These are phyloP conservation scores for Zasmidium citrigriseum DNA, from an alignment of 2,329 filamentous ascomycete species.

Conservation along the genomic window DNA sequence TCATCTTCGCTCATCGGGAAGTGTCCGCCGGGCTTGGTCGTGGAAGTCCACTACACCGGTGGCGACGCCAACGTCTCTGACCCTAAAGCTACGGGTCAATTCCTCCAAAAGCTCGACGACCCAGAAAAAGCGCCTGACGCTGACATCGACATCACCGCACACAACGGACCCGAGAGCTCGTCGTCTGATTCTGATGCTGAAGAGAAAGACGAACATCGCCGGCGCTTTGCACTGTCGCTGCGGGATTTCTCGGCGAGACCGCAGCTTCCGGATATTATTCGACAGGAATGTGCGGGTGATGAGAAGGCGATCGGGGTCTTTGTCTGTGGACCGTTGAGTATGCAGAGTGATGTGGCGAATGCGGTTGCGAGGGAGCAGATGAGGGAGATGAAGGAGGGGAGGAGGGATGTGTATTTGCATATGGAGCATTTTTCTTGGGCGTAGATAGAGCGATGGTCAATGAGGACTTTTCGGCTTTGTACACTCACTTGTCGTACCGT, in stretches of 20 bases:
- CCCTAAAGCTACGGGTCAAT: conserved; percentile 11
- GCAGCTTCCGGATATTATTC: conserved; percentile 31
- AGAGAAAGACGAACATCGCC: conserved; percentile 13
- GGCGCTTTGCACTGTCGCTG: conserved; percentile 2
- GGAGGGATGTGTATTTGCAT: conserved; percentile 46
- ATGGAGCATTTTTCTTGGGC: conserved; percentile 52
- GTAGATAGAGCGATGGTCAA: too few species aligned
- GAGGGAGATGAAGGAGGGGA: conserved; percentile 35
- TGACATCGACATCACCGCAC: not conserved
- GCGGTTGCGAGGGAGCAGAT: conserved; percentile 48
- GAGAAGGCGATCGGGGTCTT: conserved; percentile 36
- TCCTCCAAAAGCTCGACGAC: conserved; percentile 15
- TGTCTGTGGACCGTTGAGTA: conserved; percentile 47
- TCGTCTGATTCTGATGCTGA: conserved; percentile 9
- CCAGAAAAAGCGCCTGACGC: conserved; percentile 16
- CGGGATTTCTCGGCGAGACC: conserved; percentile 30
- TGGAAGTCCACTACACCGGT: conserved; percentile 27
- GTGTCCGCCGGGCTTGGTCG: conserved; percentile 15
- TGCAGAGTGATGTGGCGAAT: conserved; percentile 52
- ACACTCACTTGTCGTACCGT: too few species aligned
- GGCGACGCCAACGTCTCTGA: not conserved
- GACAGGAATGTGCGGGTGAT: conserved; percentile 24
- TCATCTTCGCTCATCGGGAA: conserved; percentile 11
- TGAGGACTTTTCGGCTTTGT: too few species aligned
- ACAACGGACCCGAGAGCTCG: not conserved